Conservation (phyloP, 208 protist genomes). For the Blastocrithidia nonstop region DNA sequence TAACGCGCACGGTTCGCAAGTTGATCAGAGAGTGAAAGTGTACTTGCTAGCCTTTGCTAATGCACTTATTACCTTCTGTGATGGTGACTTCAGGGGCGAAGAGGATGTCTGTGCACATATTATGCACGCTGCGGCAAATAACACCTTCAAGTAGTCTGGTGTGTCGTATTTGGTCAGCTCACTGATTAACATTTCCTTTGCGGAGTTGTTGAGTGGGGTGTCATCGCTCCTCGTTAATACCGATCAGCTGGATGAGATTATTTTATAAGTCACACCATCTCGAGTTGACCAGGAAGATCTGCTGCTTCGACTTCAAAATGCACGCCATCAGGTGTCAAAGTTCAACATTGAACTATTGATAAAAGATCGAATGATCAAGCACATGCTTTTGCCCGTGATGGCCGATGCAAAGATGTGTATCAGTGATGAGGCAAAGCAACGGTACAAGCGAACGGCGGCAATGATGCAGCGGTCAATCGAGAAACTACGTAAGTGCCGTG, state of each 20-base stretch:
- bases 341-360: conserved; percentile 43
- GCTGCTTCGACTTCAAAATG: conserved; percentile 25
- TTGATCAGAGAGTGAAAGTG: conserved; percentile 3
- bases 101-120: conserved; percentile 8
- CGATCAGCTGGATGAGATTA: conserved; percentile 65
- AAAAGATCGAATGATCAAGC: conserved; percentile 63
- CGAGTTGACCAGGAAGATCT: conserved; percentile 54
- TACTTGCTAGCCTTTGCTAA: conserved; percentile 10
- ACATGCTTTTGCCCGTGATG: conserved; percentile 50
- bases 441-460: conserved; percentile 40
- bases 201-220: conserved; percentile 24
- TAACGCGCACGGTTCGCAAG: not conserved
- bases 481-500: conserved; percentile 32
- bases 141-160: too few species aligned
- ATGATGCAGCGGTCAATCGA: conserved; percentile 26
- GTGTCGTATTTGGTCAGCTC: too few species aligned
- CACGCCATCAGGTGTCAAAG: conserved; percentile 28
- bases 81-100: conserved; percentile 14
- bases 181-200: conserved; percentile 30
- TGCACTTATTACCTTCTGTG: conserved; percentile 13
- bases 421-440: conserved; percentile 9
- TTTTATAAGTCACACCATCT: conserved; percentile 61
- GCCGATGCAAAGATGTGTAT: not conserved
- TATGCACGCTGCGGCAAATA: not conserved
- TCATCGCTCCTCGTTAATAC: conserved; percentile 34